Evolutionary conservation across 1,284 basidiomycete species (phyloP).

Genomic region (Puccinia triticina): DNA sequence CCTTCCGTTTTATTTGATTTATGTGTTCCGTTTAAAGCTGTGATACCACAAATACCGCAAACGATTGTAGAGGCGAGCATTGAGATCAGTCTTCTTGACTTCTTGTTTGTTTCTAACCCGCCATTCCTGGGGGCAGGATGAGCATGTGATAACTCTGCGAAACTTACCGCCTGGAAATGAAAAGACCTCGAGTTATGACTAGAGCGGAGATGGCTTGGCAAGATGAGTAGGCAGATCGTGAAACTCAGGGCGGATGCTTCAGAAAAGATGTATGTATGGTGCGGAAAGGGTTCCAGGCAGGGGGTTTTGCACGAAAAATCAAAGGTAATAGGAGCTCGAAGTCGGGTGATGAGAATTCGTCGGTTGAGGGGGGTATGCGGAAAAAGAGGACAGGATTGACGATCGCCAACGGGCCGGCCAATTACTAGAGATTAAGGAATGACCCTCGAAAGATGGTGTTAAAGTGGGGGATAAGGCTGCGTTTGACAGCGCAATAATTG

Average conservation of each 20-base stretch:
- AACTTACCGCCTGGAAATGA: background rate
- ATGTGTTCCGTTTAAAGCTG: background rate
- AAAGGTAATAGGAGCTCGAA: background rate
- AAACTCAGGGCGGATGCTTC: background rate
- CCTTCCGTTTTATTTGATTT: background rate
- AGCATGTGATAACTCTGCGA: background rate
- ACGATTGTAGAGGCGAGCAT: background rate
- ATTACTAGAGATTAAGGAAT: background rate
- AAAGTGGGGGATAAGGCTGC: background rate
- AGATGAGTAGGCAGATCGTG: background rate
- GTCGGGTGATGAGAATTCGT: background rate
- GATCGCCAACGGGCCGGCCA: background rate
- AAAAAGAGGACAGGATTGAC: background rate
- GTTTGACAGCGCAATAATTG: too few species aligned
- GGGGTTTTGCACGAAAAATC: background rate
- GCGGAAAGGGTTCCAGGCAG: background rate
- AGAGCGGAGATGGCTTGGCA: background rate
- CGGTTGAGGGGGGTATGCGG: background rate
- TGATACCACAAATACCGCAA: background rate
- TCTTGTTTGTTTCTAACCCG: too few species aligned
- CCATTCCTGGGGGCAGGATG: background rate
- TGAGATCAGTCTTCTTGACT: too few species aligned
- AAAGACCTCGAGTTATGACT: background rate
- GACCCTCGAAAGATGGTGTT: background rate
- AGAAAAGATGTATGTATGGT: background rate